phyloP scores from a whole-genome alignment of 2,329 filamentous ascomycete genomes.

The Neofusicoccum cordaticola region DNA sequence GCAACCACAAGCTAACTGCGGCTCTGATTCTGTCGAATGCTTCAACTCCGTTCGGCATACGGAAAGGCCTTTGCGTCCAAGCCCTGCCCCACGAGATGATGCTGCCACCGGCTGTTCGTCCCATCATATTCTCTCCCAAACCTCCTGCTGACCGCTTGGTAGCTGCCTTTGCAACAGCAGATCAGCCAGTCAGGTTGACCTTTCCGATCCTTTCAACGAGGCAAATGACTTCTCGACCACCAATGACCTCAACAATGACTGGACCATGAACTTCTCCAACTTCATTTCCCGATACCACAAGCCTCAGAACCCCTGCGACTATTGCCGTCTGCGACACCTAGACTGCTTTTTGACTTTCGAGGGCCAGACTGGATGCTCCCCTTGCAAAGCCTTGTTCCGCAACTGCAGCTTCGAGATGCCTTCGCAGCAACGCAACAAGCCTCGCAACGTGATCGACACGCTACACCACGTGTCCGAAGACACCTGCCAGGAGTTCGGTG shows the following conservation, averaged over 20 bases:
- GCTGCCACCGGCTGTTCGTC: background rate
- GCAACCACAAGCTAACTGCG: background rate
- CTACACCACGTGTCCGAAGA: slow-evolving; percentile 48
- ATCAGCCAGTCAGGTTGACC: background rate
- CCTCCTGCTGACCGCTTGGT: background rate
- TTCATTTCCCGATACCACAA: slow-evolving; percentile 49
- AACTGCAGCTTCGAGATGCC: slow-evolving; percentile 47
- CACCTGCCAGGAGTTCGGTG: slow-evolving; percentile 28
- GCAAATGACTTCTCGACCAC: slow-evolving; percentile 17
- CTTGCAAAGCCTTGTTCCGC: slow-evolving; percentile 48
- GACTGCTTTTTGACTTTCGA: slow-evolving; percentile 46
- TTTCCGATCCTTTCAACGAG: background rate
- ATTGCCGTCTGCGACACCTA: slow-evolving; percentile 46
- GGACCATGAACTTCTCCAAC: slow-evolving; percentile 43
- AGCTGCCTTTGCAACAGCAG: slow-evolving; percentile 26
- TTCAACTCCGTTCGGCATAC: background rate
- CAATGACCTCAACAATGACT: slow-evolving; percentile 26
- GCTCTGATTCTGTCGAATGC: background rate
- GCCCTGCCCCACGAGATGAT: background rate
- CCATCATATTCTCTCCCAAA: background rate
- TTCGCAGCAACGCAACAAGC: slow-evolving; percentile 26
- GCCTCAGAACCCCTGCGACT: slow-evolving; percentile 46
- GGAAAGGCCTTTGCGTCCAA: background rate
- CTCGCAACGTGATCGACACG: slow-evolving; percentile 44
- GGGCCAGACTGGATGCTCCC: slow-evolving; percentile 42